Evolutionary conservation across 352 stramenopile genomes (phyloP).

Genomic region (Phytophthora chlamydospora): DNA sequence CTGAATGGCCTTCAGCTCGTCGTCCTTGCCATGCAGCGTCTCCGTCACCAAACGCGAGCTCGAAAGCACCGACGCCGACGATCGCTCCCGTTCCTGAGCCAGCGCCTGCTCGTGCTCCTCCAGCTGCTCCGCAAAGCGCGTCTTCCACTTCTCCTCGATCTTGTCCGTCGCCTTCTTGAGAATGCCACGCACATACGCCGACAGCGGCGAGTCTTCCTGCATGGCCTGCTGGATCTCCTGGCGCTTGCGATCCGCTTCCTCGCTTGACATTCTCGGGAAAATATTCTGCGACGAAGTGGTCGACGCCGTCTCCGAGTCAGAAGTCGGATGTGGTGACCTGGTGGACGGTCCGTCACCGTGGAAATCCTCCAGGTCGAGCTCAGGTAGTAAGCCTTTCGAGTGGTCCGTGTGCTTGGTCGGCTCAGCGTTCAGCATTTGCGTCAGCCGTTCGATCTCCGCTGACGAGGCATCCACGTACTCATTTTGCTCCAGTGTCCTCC

Average conservation of each 20-base stretch:
- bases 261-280: slow-evolving; percentile 34
- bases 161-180: slow-evolving; percentile 79
- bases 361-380: slow-evolving; percentile 35
- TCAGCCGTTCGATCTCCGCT: slow-evolving; percentile 54
- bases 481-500: slow-evolving; percentile 47
- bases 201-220: slow-evolving; percentile 71
- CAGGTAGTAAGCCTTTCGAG: slow-evolving; percentile 18
- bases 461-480: slow-evolving; percentile 48
- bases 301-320: slow-evolving; percentile 40
- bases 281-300: slow-evolving; percentile 44
- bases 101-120: slow-evolving; percentile 73
- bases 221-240: slow-evolving; percentile 46
- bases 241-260: slow-evolving; percentile 43
- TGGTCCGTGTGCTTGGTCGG: slow-evolving; percentile 19
- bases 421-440: slow-evolving; percentile 39
- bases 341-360: slow-evolving; percentile 27
- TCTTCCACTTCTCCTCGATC: slow-evolving; percentile 86
- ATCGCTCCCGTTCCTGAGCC: slow-evolving; percentile 66
- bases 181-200: slow-evolving; percentile 75
- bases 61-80: slow-evolving; percentile 64
- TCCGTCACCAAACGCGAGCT: slow-evolving; percentile 74
- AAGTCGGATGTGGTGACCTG: slow-evolving; percentile 28
- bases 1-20: slow-evolving; percentile 74
- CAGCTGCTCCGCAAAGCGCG: slow-evolving; percentile 70
- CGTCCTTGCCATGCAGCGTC: slow-evolving; percentile 77